Evolutionary conservation across 805 yeast genomes (phyloP), one percentile per base, ranked within the genome.

Genomic region (Cyberlindnera subsufficiens): DNA sequence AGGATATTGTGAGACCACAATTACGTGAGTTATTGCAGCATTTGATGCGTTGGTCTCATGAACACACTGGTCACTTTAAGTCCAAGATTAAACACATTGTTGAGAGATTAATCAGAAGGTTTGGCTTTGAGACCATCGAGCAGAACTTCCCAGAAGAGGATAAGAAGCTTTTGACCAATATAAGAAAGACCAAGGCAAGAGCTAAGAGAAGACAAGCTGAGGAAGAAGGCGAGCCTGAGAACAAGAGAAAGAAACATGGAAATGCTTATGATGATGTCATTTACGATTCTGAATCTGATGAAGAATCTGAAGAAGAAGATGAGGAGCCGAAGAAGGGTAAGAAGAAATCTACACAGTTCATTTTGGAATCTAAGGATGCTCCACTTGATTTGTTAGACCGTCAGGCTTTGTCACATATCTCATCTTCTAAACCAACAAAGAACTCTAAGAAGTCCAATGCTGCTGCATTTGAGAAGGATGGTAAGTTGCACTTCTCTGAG

Each of bases 201-300:
- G 86, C 86, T 34, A 83, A 84, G 71, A 80, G 87, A 65, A 85
- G 82, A 70, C 75, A 74, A 55, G 67, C 64, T 22, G 71, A 69
- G 51, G 68, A 58, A 15, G 73, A 63, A 14, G 41, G 46, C 10
- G 40, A 46, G 6, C 55, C 51, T 17, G 52, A 47, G 36, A 44
- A 57, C 30, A 51, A 58, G 34, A 49, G 54, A 6, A 67, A 68
- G 41, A 71, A 75, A 55, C 85, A 78, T 56, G 78, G 82, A 63
- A 86, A 95, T 45, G 97, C 95, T 31, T 88, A 86, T 55, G 99
- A 93, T 56, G 93, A 86, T 60, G 97, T 95, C 0, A 68, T 93
- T 36, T 86, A 91, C 64, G 95, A 75, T 32, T 77, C 83, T 40
- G 86, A 78, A 30, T 75, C 71, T 37, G 84, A 77, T 25, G 77